phyloP scores from a whole-genome alignment of 2,329 filamentous ascomycete species.

The Fusarium duplospermum region DNA sequence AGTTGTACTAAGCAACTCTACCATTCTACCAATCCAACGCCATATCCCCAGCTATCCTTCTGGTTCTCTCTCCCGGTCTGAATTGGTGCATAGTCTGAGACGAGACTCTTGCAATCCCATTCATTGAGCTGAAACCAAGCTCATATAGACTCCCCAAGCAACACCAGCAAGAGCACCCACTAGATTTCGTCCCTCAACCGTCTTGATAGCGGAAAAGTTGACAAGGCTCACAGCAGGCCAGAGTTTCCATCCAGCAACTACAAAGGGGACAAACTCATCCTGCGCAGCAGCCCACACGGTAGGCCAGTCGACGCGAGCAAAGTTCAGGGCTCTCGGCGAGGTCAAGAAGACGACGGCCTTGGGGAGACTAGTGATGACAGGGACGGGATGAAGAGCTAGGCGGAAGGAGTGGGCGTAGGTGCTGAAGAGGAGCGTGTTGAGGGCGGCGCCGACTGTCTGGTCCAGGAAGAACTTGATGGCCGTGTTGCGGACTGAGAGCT shows the following conservation, averaged over 20 bases:
- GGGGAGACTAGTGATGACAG: conserved; percentile 52
- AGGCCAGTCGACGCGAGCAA: conserved; percentile 57
- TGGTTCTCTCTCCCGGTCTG: neutral
- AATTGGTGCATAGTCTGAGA: neutral
- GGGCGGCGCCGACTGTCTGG: conserved; percentile 72
- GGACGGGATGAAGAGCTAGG: conserved; percentile 58
- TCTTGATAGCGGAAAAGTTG: conserved; percentile 76
- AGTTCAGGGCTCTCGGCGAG: conserved; percentile 56
- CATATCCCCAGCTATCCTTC: neutral
- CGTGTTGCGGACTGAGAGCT: conserved; percentile 72
- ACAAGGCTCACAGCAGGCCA: conserved; percentile 78
- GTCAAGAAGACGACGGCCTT: conserved; percentile 50
- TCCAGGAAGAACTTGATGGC: conserved; percentile 75
- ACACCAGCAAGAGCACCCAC: conserved; percentile 79
- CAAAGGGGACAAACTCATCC: conserved; percentile 72
- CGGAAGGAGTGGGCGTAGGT: conserved; percentile 69
- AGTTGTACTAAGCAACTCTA: neutral
- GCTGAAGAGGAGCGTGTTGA: conserved; percentile 75
- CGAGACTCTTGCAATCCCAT: neutral
- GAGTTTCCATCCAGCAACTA: conserved; percentile 74
- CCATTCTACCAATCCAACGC: neutral
- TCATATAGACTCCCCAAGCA: conserved; percentile 81
- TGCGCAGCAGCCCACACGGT: conserved; percentile 57
- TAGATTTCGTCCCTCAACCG: conserved; percentile 76
- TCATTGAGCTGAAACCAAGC: conserved; percentile 63